These are phyloP conservation scores for Lentinula detonsa DNA, from an alignment of 768 basidiomycete species.

Conservation along the genomic window DNA sequence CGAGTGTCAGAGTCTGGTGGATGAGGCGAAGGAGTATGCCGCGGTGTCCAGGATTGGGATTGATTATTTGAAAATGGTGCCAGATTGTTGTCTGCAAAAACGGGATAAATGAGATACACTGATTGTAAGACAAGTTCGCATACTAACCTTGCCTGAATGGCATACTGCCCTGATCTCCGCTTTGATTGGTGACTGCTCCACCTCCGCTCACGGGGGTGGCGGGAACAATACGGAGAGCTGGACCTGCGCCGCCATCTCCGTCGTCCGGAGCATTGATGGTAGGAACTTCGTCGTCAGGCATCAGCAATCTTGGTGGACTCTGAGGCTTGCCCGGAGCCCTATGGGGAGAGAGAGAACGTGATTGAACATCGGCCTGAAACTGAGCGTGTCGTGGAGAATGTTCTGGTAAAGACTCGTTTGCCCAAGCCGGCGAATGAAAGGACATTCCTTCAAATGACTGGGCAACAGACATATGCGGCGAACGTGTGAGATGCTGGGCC, in stretches of 20 bases:
- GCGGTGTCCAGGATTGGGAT: background rate
- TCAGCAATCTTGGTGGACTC: constrained; percentile 52
- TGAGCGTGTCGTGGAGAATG: constrained; percentile 22
- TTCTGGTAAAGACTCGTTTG: constrained; percentile 36
- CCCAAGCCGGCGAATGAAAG: constrained; percentile 63
- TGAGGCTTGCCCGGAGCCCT: constrained; percentile 43
- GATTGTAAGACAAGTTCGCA: background rate
- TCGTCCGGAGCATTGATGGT: constrained; percentile 55
- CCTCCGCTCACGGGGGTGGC: constrained; percentile 74
- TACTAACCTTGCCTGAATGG: constrained; percentile 57
- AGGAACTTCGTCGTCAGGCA: constrained; percentile 29
- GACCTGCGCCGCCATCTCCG: constrained; percentile 49
- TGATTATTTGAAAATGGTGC: background rate
- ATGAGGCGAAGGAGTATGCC: constrained; percentile 6
- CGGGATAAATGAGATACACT: background rate
- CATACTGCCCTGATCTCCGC: constrained; percentile 5
- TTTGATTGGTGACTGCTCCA: constrained; percentile 36
- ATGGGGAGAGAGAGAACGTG: constrained; percentile 20
- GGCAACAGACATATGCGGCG: constrained; percentile 53
- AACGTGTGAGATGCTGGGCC: constrained; percentile 29
- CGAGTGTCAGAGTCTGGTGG: background rate
- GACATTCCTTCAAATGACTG: constrained; percentile 56
- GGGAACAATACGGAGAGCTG: constrained; percentile 73
- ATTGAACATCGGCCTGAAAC: constrained; percentile 7
- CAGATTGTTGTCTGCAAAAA: constrained; percentile 1